These are phyloP conservation scores for Paramecium bursaria DNA, from an alignment of 73 alveolate genomes.

Conservation along the genomic window DNA sequence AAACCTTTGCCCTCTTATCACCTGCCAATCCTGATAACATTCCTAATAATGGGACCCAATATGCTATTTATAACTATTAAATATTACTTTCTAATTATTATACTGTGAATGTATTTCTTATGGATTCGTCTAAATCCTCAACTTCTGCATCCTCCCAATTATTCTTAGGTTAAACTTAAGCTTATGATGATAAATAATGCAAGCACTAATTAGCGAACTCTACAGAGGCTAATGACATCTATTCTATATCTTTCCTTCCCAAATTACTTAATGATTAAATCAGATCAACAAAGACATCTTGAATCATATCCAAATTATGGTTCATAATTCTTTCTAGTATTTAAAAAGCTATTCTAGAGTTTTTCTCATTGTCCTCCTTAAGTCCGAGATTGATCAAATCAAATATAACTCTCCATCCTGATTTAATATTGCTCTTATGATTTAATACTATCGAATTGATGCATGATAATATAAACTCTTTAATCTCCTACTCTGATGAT, in stretches of 20 bases:
- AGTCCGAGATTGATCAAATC: conserved; percentile 41
- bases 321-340: conserved; percentile 56
- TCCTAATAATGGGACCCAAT: conserved; percentile 68
- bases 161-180: conserved; percentile 59
- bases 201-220: conserved; percentile 52
- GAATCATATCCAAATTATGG: conserved; percentile 52
- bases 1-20: conserved; percentile 57
- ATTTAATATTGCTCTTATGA: conserved; percentile 36
- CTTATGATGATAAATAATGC: conserved; percentile 42
- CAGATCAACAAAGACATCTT: conserved; percentile 67
- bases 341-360: conserved; percentile 44
- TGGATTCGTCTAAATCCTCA: background rate
- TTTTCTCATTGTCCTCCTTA: conserved; percentile 60
- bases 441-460: conserved; percentile 57
- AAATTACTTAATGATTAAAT: conserved; percentile 28
- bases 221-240: conserved; percentile 62
- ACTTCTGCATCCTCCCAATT: conserved; percentile 56
- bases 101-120: conserved; percentile 33
- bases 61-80: background rate
- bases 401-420: conserved; percentile 69
- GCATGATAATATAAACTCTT: conserved; percentile 62
- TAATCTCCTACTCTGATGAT: conserved; percentile 6
- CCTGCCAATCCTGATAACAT: conserved; percentile 64
- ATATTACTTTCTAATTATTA: background rate
- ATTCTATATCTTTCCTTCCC: conserved; percentile 56